Evolutionary conservation across 1,139 yeast species (phyloP), one percentile per base, ranked within the genome.

Genomic region (Starmera stellimalicola): DNA sequence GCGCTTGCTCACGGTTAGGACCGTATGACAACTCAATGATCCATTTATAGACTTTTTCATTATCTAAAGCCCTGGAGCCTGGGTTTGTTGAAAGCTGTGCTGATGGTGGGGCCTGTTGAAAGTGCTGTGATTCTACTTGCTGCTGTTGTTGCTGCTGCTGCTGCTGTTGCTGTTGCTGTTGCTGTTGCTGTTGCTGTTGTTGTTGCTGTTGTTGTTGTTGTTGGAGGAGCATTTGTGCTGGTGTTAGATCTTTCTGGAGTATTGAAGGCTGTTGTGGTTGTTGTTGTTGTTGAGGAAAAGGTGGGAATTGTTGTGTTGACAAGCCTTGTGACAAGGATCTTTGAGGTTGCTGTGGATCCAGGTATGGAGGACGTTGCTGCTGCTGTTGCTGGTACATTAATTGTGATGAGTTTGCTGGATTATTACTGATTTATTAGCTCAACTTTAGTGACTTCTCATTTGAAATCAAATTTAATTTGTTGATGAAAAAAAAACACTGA

Each of bases 1-100:
- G 65, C 2, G 98, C 97, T 49, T 91, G 84, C 51, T 91, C 98
- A 49, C 94, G 74, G 51, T 83, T 83, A 27, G 88, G 82, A 1
- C 96, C 96, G 37, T 84, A 79, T 26, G 85, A 87, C 35, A 91
- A 66, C 54, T 88, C 96, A 20, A 81, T 70, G 32, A 91, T 82
- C 95, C 96, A 85, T 42, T 78, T 80, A 54, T 79, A 83, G 12
- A 88, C 93, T 52, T 84, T 83, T 39, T 83, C 85, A 55, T 87
- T 95, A 40, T 79, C 85, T 26, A 84, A 60, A 1, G 94, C 87
- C 40, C 72, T 75, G 24, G 54, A 44, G 1, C 50, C 50, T 6
- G n/a, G 11, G 16, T 12, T 7, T n/a, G 20, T 15, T 5, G 18
- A 16, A 10, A 14, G 16, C 7, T 26, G 27, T n/a, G 25, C 14